Evolutionary conservation across 805 yeast genomes (phyloP), one percentile per base, ranked within the genome.

Genomic region (Metschnikowia drakensbergensis): DNA sequence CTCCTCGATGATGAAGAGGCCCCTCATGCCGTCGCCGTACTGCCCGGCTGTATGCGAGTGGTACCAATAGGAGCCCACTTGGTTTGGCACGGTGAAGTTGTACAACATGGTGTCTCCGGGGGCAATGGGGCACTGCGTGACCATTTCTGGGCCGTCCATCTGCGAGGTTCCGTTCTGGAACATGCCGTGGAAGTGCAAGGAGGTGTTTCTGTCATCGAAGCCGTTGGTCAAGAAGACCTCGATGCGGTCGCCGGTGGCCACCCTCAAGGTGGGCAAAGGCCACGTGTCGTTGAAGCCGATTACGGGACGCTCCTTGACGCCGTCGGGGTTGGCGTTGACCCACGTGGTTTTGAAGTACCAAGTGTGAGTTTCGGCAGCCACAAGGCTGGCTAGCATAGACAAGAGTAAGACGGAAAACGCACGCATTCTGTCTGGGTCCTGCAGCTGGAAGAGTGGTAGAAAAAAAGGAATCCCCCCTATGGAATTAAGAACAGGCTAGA

Each of bases 21-120:
- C 94, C 71, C 90, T 79, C 82, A 86, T 78, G 64, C 99, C 99
- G 64, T 94, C 98, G 67, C 94, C 91, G 61, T 90, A 90, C 69
- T 91, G 96, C 58, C 91, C 92, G 23, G 77, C 68, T 32, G 91
- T 82, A 71, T 94, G 99, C 29, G 98, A 88, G 69, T 94, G 99
- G 76, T 92, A 94, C 99, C 99, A 94, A 76, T 76, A 94, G 17
- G 96, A 80, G 61, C 99, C 99, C 49, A 76, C 81, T 69, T 94
- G 97, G 53, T 80, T 75, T 43, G 79, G 80, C 52, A 90, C 88
- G 27, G 96, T 86, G 69, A 94, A 94, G 74, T 92, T 90, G 76
- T 94, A 94, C 54, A 84, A 67, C 69, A 81, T 74, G 17, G 86
- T 77, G 52, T 80, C 79, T 47, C 86, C 86, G 5, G 95, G 86